These are phyloP conservation scores for Saturnispora besseyi DNA, from an alignment of 805 yeast species.

Conservation along the genomic window DNA sequence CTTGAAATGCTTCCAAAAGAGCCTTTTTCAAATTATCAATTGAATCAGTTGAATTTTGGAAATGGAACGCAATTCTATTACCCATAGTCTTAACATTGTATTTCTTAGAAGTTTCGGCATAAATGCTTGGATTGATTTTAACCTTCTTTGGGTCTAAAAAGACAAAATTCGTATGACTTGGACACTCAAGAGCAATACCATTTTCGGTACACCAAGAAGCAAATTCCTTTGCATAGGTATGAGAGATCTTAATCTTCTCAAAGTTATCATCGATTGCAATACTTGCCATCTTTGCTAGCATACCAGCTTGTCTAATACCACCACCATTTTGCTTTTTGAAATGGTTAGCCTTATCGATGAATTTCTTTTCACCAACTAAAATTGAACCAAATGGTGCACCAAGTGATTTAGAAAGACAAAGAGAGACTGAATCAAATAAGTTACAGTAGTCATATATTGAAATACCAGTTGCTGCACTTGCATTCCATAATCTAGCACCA, in stretches of 20 bases:
- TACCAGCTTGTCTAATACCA: constrained; percentile 84
- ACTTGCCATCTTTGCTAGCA: constrained; percentile 73
- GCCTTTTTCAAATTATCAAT: constrained; percentile 50
- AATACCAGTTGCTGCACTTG: constrained; percentile 65
- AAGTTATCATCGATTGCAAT: constrained; percentile 69
- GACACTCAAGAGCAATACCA: constrained; percentile 56
- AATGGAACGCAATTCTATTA: constrained; percentile 74
- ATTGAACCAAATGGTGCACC: constrained; percentile 94
- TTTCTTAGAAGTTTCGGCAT: constrained; percentile 35
- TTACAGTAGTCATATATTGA: constrained; percentile 62
- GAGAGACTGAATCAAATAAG: constrained; percentile 79
- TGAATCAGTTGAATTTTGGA: constrained; percentile 48
- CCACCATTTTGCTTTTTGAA: constrained; percentile 91
- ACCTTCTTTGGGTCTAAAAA: constrained; percentile 52
- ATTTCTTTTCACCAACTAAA: constrained; percentile 54
- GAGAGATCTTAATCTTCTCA: constrained; percentile 42
- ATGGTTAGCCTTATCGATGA: constrained; percentile 67
- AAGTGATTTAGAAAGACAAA: constrained; percentile 80
- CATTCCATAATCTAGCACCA: constrained; percentile 95
- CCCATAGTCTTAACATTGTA: constrained; percentile 59
- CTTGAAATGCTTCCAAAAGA: constrained; percentile 46
- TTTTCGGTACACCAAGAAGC: constrained; percentile 41
- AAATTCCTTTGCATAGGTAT: constrained; percentile 43
- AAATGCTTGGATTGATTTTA: constrained; percentile 43
- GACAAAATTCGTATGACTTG: constrained; percentile 79